phyloP scores from a whole-genome alignment of 345 rosid species.

The Euphorbia tirucalli region DNA sequence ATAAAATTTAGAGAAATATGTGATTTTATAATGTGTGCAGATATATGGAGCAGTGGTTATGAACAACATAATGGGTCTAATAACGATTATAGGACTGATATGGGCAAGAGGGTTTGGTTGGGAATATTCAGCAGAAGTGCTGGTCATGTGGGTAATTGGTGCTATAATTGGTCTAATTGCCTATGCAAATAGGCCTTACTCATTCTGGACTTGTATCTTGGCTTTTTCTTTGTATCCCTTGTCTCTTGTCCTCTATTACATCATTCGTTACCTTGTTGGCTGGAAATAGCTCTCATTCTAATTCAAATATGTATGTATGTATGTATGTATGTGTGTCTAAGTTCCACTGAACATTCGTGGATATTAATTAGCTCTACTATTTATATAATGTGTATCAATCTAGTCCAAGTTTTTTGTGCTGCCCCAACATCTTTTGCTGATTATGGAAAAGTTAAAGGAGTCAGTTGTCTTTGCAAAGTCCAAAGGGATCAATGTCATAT shows the following conservation, averaged over 20 bases:
- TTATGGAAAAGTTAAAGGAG: too few relatives aligned
- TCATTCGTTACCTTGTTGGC: slow-evolving; percentile 23
- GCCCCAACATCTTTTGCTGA: too few relatives aligned
- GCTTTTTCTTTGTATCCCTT: slow-evolving; percentile 34
- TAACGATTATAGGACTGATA: slow-evolving; percentile 27
- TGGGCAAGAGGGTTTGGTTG: slow-evolving; percentile 31
- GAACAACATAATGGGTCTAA: slow-evolving; percentile 28
- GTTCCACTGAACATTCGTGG: too few relatives aligned
- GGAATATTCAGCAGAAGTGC: slow-evolving; percentile 40
- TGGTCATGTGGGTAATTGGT: slow-evolving; percentile 26
- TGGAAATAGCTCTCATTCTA: not conserved
- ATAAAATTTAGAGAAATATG: too few relatives aligned
- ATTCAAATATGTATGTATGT: too few relatives aligned
- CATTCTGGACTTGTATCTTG: slow-evolving; percentile 33
- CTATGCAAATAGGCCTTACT: slow-evolving; percentile 25
- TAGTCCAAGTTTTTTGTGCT: too few relatives aligned
- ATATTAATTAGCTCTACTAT: too few relatives aligned
- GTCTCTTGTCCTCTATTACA: slow-evolving; percentile 36
- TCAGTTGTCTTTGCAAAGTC: too few relatives aligned
- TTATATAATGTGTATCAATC: too few relatives aligned
- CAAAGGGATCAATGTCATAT: too few relatives aligned
- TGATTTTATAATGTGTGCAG: slow-evolving; percentile 22
- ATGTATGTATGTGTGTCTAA: too few relatives aligned
- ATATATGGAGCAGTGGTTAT: slow-evolving; percentile 39
- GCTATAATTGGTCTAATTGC: slow-evolving; percentile 22